A percentile compares a stretch with the other conserved stretches of the same genome.
These are phyloP conservation scores for Candolleomyces aberdarensis DNA, from an alignment of 768 basidiomycete genomes.

Conservation along the genomic window DNA sequence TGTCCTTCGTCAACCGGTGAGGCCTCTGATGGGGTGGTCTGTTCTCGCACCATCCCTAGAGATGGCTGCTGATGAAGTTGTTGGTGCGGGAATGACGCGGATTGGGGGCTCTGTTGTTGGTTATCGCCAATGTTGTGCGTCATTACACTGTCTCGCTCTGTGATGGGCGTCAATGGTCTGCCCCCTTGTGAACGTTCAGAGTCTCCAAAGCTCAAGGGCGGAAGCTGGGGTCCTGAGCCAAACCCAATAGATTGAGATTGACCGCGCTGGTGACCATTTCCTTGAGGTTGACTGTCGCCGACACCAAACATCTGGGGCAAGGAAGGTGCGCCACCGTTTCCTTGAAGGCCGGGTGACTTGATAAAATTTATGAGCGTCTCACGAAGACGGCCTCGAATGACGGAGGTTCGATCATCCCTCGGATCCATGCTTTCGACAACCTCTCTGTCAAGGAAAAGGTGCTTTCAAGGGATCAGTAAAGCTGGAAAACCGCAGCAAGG, in stretches of 20 bases:
- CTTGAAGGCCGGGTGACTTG: constrained; percentile 34
- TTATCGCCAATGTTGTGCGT: constrained; percentile 25
- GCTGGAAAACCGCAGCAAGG: not conserved
- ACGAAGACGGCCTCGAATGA: constrained; percentile 59
- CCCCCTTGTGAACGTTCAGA: not conserved
- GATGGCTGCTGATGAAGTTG: not conserved
- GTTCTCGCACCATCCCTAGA: not conserved
- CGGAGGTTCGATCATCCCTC: constrained; percentile 72
- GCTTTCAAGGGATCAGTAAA: constrained; percentile 37
- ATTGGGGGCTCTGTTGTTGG: constrained; percentile 9
- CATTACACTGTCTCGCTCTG: constrained; percentile 43
- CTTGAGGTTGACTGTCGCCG: constrained; percentile 12
- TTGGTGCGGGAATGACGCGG: not conserved
- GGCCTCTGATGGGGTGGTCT: not conserved
- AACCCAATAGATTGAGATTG: constrained; percentile 8
- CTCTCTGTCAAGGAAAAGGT: constrained; percentile 86
- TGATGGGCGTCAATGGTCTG: constrained; percentile 59
- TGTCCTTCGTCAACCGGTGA: not conserved
- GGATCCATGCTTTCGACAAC: constrained; percentile 75
- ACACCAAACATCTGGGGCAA: constrained; percentile 33
- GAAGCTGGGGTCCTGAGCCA: constrained; percentile 47
- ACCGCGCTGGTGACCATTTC: not conserved
- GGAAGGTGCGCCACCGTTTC: constrained; percentile 25
- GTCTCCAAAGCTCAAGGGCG: constrained; percentile 51
- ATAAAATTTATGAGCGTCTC: constrained; percentile 64